Base-by-base conservation (phyloP, 2,329 filamentous ascomycete species). In the Emergomyces orientalis region DNA sequence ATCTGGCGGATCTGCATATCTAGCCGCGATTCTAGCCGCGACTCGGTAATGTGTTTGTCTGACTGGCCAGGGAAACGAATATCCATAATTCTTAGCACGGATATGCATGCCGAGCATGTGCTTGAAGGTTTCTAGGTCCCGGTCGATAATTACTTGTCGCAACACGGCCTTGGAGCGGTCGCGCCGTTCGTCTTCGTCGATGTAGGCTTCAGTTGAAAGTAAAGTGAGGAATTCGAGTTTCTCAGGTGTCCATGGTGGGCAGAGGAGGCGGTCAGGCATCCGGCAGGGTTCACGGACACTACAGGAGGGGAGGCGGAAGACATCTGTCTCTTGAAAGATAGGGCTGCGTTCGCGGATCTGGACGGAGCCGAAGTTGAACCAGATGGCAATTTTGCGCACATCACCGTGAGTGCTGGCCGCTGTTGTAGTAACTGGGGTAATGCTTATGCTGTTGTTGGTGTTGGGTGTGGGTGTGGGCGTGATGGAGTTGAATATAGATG, bases 191-290 rank as follows among this genome's bases (percentile, higher is more conserved):
- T 76, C 71, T 27, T 73, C 71, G 59, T 77, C 75, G n/a, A 77
- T 69, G 45, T 74, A 76, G 6, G 75, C 74, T 34, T 73, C 71
- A 17, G 65, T 63, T 0, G 74, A 70, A 0, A 79, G 65, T 0
- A 79, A 64, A 17, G 72, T 67, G 1, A 79, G 69, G 11, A 79
- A 72, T 32, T 74, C 71, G 5, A 79, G 67, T 47, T 77, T 75
- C 8, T 71, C 62, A 5, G 71, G 67, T 0, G 75, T 76, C 76
- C 76, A 79, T 3, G 76, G 75, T 0, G 66, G 54, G 8, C 67
- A 62, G 2, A 79, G 71, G 1, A 79, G 62, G 58, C 74, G 73
- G 52, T 76, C 71, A 0, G 77, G 77, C 51, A 79, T 73, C 7
- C 71, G 70, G 2, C 71, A 70, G 1, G 73, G 71, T 1, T 66